phyloP scores from a whole-genome alignment of 192 early-diverging fungal genomes.

The Podochytrium sp. region DNA sequence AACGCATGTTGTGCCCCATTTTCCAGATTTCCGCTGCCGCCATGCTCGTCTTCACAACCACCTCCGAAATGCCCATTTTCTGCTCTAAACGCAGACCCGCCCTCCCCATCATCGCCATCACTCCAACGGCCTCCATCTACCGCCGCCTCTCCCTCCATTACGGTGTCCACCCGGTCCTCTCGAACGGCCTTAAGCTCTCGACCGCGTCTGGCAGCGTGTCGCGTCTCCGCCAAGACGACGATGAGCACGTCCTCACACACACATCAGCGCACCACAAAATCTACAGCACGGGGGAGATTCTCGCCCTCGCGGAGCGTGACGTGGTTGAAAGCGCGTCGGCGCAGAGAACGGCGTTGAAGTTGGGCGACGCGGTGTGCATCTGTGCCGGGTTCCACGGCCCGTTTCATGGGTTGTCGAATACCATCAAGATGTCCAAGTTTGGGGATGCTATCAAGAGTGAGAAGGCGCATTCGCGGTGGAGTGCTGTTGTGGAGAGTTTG shows the following conservation, averaged over 20 bases:
- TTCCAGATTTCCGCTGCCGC: conserved; percentile 43
- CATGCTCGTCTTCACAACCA: conserved; percentile 51
- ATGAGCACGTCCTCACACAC: background rate
- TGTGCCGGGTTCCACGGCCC: too few species aligned
- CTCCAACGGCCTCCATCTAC: conserved; percentile 44
- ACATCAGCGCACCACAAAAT: background rate
- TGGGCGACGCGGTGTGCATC: background rate
- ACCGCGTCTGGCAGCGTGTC: background rate
- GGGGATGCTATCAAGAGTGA: background rate
- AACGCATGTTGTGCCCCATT: background rate
- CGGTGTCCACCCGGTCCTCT: conserved; percentile 48
- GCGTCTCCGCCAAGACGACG: background rate
- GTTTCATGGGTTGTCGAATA: too few species aligned
- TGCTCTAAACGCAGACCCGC: conserved; percentile 53
- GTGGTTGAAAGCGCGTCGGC: background rate
- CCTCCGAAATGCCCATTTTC: conserved; percentile 42
- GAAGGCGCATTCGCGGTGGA: too few species aligned
- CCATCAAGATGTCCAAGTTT: background rate
- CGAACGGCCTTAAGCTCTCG: conserved; percentile 26
- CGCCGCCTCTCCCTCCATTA: conserved; percentile 46
- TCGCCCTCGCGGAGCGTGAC: background rate
- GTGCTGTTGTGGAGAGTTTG: too few species aligned
- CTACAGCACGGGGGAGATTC: too few species aligned
- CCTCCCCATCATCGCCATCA: conserved; percentile 52
- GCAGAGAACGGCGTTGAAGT: background rate